Percentiles rank a stretch among this genome's conserved stretches.
phyloP scores from a whole-genome alignment of 306 rosid species.

The Amphicarpaea edgeworthii region DNA sequence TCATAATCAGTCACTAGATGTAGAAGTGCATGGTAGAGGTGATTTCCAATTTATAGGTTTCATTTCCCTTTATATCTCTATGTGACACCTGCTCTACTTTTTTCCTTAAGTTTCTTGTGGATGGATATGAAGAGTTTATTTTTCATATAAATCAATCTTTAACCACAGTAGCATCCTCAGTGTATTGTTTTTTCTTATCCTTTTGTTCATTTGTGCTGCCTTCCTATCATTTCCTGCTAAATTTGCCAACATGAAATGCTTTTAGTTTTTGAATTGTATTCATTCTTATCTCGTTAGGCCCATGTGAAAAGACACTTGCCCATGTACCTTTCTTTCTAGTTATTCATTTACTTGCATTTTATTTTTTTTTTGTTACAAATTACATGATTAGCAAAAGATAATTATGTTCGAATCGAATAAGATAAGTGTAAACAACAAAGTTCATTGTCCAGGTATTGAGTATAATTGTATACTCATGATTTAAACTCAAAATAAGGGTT shows the following conservation, averaged over 20 bases:
- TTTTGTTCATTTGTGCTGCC: conserved; percentile 14
- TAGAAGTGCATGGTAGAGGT: not conserved
- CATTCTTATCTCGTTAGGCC: conserved; percentile 1
- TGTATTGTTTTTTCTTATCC: not conserved
- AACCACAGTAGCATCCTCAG: not conserved
- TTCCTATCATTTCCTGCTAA: not conserved
- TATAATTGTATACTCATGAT: no score
- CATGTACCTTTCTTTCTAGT: not conserved
- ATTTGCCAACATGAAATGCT: not conserved
- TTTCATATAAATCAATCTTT: not conserved
- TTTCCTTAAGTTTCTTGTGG: not conserved
- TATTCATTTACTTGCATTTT: not conserved
- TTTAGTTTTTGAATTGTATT: conserved; percentile 3
- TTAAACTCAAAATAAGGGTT: no score
- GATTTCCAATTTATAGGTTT: not conserved
- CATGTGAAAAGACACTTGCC: not conserved
- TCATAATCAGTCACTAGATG: no score
- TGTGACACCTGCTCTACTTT: no score
- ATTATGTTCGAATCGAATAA: no score
- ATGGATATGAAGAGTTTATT: not conserved
- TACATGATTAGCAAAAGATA: no score
- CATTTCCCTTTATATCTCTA: no score
- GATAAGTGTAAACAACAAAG: no score
- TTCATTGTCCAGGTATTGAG: no score
- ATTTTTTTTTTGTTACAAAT: no score